These are phyloP conservation scores for Microsporum ferrugineum DNA, from an alignment of 2,329 filamentous ascomycete species.

Conservation along the genomic window DNA sequence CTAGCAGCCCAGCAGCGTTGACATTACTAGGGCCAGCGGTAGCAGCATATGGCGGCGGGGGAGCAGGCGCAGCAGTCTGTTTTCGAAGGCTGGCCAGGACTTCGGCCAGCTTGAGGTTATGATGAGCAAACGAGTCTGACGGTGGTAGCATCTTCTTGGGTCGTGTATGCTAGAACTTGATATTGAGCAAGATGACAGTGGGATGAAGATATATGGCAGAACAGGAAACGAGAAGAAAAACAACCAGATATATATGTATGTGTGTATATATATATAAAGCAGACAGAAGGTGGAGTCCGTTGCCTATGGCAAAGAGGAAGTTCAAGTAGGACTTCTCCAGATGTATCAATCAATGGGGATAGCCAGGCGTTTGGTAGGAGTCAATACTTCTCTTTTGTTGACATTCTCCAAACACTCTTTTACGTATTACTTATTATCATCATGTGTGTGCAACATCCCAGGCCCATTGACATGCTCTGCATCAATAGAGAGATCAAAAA, in stretches of 20 bases:
- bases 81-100: slow-evolving; percentile 15
- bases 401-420: background rate
- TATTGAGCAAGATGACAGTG: background rate
- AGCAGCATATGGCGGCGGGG: slow-evolving; percentile 20
- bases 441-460: background rate
- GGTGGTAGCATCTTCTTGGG: slow-evolving; percentile 20
- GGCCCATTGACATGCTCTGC: background rate
- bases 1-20: background rate
- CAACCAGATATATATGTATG: background rate
- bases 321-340: too few relatives aligned
- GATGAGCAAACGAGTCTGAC: slow-evolving; percentile 21
- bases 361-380: background rate
- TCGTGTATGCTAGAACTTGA: background rate
- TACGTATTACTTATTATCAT: background rate
- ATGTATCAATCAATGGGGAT: background rate
- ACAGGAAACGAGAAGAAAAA: background rate
- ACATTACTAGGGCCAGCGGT: background rate
- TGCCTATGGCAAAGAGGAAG: background rate
- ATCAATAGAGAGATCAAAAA: background rate
- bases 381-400: background rate
- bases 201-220: background rate
- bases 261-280: background rate
- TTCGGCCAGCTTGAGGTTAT: slow-evolving; percentile 21
- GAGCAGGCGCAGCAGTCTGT: slow-evolving; percentile 9
- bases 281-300: background rate